Evolutionary conservation across 257 asterid species (phyloP).

Genomic region (Lycium ferocissimum): DNA sequence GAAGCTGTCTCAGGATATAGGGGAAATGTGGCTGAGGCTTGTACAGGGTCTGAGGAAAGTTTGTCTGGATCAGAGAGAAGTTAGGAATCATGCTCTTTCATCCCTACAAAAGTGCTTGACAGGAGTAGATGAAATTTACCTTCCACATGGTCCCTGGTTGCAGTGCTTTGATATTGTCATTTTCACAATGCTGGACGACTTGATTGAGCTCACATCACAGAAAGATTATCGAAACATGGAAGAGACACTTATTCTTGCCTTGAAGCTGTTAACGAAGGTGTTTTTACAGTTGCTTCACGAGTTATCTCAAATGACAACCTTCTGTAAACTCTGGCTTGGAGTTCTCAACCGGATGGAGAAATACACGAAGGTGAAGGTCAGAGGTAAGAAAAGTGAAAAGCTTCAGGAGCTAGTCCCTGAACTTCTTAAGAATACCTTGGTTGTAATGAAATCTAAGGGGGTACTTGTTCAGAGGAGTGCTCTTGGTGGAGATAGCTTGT

Average conservation of each 20-base stretch:
- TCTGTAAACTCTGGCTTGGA: slow-evolving; percentile 90
- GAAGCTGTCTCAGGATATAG: slow-evolving; percentile 77
- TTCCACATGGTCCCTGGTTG: slow-evolving; percentile 70
- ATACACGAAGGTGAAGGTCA: slow-evolving; percentile 73
- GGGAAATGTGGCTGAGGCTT: slow-evolving; percentile 97
- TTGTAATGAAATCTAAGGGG: slow-evolving; percentile 85
- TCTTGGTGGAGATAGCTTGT: slow-evolving; percentile 85
- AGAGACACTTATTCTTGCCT: slow-evolving; percentile 81
- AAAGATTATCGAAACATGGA: slow-evolving; percentile 88
- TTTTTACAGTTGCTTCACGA: slow-evolving; percentile 61
- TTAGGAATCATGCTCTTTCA: slow-evolving; percentile 81
- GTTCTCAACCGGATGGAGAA: slow-evolving; percentile 87
- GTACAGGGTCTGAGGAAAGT: slow-evolving; percentile 88
- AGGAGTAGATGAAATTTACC: slow-evolving; percentile 67
- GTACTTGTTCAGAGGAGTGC: slow-evolving; percentile 79
- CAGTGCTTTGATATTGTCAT: slow-evolving; percentile 90
- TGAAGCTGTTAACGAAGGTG: slow-evolving; percentile 76
- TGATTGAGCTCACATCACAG: slow-evolving; percentile 86
- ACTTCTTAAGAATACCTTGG: slow-evolving; percentile 74
- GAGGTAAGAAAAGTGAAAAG: slow-evolving; percentile 76
- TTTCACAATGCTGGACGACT: slow-evolving; percentile 86
- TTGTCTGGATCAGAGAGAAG: slow-evolving; percentile 95
- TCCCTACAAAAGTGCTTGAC: slow-evolving; percentile 78
- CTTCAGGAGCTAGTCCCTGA: slow-evolving; percentile 89
- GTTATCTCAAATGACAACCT: slow-evolving; percentile 66